Base-by-base conservation (phyloP, 192 early-diverging fungal genomes). In the Endogone sp. region DNA sequence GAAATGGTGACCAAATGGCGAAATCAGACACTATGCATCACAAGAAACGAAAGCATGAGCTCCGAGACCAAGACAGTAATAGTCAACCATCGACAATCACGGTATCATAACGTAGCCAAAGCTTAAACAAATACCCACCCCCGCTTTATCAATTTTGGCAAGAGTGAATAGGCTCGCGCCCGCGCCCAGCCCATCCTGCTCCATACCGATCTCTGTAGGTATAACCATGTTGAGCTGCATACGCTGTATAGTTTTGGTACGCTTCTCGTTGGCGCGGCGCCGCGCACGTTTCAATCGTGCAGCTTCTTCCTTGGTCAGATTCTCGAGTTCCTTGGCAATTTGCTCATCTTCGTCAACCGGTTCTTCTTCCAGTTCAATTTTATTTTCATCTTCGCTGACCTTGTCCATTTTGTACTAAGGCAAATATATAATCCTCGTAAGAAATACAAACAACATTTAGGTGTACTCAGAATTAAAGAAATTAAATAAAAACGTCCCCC, bases 191-290 rank as follows among this genome's bases (percentile, higher is more conserved):
- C 77, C 81, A 29, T 75, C 71, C 56, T 89, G 83, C 66, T 92
- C 91, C 81, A 89, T 73, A 63, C 86, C 92, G 66, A 92, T 89
- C 61, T 94, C 92, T 2, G 79, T 81, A 9, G 90, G 88, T 23
- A 89, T 85, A 29, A 86, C 85, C 92, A 94, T 94, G 58, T 89
- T 88, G 66, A 94, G 71, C 68, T 92, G 88, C 89, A 94, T 88
- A 60, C 90, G 88, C 54, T 87, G 81, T 16, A 93, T 76, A 56
- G 84, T 82, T 67, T 87, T 86, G 64, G 85, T 86, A 28, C 86
- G 83, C 79, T 90, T 90, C 68, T 88, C 86, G 64, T 91, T 90
- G 59, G 83, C 67, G 61, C 88, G 85, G 49, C 87, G 82, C 71
- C 87, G 88, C 69, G 83, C 77, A 28, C 84, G 77, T 60, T 81